Evolutionary conservation across 768 basidiomycete genomes (phyloP).

Genomic region (Leccinum subgranulosum): DNA sequence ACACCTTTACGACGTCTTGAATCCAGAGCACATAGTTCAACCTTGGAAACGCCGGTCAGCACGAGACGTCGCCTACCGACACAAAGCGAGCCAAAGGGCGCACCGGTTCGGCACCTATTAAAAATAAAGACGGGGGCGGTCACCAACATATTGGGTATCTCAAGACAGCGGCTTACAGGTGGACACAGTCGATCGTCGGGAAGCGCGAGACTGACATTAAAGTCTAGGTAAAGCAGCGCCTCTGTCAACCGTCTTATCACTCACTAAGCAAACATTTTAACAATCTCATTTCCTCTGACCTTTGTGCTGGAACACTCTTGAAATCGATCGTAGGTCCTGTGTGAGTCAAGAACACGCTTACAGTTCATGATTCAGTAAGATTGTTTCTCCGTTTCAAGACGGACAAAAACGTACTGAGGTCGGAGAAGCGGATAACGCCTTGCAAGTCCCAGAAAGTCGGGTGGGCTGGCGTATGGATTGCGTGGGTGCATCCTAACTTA

Average conservation of each 20-base stretch:
- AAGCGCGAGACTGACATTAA: slow-evolving; percentile 56
- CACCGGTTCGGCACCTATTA: slow-evolving; percentile 74
- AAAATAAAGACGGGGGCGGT: neutral
- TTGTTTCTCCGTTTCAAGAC: neutral
- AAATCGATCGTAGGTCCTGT: slow-evolving; percentile 63
- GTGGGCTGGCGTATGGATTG: slow-evolving; percentile 38
- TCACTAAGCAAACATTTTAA: slow-evolving; percentile 7
- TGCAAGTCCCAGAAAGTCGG: slow-evolving; percentile 62
- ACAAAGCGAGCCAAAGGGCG: neutral
- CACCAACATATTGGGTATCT: neutral
- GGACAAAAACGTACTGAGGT: slow-evolving; percentile 42
- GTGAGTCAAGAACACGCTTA: slow-evolving; percentile 24
- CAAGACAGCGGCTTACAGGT: slow-evolving; percentile 52
- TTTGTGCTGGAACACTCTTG: slow-evolving; percentile 63
- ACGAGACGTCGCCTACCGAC: neutral
- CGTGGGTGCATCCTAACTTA: neutral
- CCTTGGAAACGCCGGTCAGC: slow-evolving; percentile 36
- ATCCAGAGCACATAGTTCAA: slow-evolving; percentile 88
- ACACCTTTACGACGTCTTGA: slow-evolving; percentile 57
- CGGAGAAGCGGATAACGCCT: slow-evolving; percentile 53
- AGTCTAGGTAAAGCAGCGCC: slow-evolving; percentile 75
- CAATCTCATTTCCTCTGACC: slow-evolving; percentile 38
- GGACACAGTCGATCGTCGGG: slow-evolving; percentile 77
- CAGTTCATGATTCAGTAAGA: slow-evolving; percentile 1
- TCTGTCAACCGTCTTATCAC: slow-evolving; percentile 69